Evolutionary conservation across 2,329 filamentous ascomycete genomes (phyloP), one percentile per base, ranked within the genome.

Genomic region (Shiraia sp.): DNA sequence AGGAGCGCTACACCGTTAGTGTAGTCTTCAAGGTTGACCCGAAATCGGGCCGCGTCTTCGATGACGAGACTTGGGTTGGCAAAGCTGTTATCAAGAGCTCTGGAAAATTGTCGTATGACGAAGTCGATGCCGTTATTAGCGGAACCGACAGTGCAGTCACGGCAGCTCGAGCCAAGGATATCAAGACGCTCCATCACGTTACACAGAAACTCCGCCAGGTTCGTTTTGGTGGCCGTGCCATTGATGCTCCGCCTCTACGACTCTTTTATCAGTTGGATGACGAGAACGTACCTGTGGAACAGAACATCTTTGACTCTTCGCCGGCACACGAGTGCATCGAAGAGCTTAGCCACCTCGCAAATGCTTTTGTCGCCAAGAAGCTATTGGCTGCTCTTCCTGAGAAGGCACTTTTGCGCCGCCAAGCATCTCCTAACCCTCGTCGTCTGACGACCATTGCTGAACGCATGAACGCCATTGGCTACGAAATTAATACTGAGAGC

Each of bases 281-380:
- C 58, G 93, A 99, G 77, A 97, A 97, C 69, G 90, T 96, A 38
- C 93, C 92, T 2, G 91, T 97, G 28, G 90, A 96, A 74, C 83
- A 90, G 68, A 99, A 97, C 74, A 88, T 99, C 52, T 99, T 97
- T 63, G 86, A 96, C 68, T 92, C 89, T 22, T 90, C 89, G 10
- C 79, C 86, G 8, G 89, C 91, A 2, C 90, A 95, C 51, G 92
- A 97, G 73, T 82, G 97, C 50, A 89, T 96, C 31, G 93, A 99
- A 70, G 93, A 99, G 75, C 78, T 99, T 38, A 86, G 90, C 74
- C 88, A 96, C 78, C 95, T 95, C 76, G 88, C 89, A 44, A 97
- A 99, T 68, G 80, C 83, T 33, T 87, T 89, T 65, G 87, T 99
- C 49, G 93, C 92, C 12, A 86, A 93, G 73, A 90, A 88, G 66